A percentile compares a stretch with the other conserved stretches of the same genome.
phyloP scores from a whole-genome alignment of 495 filamentous ascomycete species.

The Penicillium alfredii region DNA sequence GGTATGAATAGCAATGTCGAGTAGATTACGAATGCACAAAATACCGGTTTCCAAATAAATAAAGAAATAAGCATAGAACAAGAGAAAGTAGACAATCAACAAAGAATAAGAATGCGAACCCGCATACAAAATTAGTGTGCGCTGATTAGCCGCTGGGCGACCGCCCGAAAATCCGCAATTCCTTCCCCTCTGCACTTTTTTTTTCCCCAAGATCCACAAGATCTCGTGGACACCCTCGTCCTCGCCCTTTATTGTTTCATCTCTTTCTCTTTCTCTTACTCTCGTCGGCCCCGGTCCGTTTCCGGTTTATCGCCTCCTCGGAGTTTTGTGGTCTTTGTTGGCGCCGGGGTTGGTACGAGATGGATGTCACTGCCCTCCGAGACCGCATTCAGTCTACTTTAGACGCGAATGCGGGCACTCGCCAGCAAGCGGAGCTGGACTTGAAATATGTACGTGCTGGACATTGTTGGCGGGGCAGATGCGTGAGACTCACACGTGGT shows the following conservation, averaged over 20 bases:
- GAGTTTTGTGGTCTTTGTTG: constrained; percentile 25
- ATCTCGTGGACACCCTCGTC: background rate
- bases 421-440: constrained; percentile 83
- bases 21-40: no score
- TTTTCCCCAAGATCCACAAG: background rate
- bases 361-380: constrained; percentile 85
- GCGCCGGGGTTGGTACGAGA: constrained; percentile 44
- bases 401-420: constrained; percentile 74
- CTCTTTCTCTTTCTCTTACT: constrained; percentile 2
- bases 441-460: constrained; percentile 75
- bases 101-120: no score
- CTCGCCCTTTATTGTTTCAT: background rate
- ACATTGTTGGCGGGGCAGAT: constrained; percentile 12
- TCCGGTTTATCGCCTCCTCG: constrained; percentile 14
- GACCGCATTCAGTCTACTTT: constrained; percentile 85
- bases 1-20: no score
- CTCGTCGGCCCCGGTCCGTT: constrained; percentile 11
- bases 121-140: constrained; percentile 17
- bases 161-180: constrained; percentile 41
- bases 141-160: constrained; percentile 42
- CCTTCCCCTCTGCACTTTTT: constrained; percentile 1
- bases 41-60: no score
- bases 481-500: constrained; percentile 14
- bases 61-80: no score
- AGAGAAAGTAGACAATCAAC: no score